These are phyloP conservation scores for Yarrowia sp. DNA, from an alignment of 805 yeast genomes.

Conservation along the genomic window DNA sequence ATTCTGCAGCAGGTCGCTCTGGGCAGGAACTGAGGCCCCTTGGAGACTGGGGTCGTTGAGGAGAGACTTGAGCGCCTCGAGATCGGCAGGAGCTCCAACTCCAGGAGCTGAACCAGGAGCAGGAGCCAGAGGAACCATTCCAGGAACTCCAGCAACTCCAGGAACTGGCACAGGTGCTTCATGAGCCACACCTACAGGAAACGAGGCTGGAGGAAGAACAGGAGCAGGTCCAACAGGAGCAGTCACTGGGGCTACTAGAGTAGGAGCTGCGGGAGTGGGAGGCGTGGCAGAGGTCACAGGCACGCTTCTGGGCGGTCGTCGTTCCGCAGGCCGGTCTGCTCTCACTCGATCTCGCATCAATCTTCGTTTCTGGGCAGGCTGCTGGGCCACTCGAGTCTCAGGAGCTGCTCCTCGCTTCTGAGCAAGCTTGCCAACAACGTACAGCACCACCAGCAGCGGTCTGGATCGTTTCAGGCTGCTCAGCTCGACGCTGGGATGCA, in stretches of 20 bases:
- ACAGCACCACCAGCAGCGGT: constrained; percentile 1
- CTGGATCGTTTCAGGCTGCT: constrained; percentile 1
- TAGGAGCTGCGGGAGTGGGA: background rate
- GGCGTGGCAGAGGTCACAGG: background rate
- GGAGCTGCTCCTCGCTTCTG: background rate
- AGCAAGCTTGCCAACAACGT: constrained; percentile 4
- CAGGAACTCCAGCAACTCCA: background rate
- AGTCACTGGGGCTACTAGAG: background rate
- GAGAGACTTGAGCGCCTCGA: background rate
- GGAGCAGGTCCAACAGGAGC: background rate
- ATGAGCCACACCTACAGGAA: background rate
- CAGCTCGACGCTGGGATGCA: constrained; percentile 7
- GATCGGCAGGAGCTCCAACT: background rate
- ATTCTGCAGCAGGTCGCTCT: background rate
- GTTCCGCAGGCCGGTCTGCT: background rate
- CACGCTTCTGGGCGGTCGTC: background rate
- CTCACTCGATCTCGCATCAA: background rate
- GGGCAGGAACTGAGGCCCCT: background rate
- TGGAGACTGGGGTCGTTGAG: constrained; percentile 1
- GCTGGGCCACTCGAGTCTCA: background rate
- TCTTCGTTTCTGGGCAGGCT: background rate
- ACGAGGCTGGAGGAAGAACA: background rate
- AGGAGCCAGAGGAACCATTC: background rate
- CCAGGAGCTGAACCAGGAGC: background rate
- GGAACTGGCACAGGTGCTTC: background rate